Base-by-base conservation (phyloP, 306 rosid genomes). In the Gillenia trifoliata region DNA sequence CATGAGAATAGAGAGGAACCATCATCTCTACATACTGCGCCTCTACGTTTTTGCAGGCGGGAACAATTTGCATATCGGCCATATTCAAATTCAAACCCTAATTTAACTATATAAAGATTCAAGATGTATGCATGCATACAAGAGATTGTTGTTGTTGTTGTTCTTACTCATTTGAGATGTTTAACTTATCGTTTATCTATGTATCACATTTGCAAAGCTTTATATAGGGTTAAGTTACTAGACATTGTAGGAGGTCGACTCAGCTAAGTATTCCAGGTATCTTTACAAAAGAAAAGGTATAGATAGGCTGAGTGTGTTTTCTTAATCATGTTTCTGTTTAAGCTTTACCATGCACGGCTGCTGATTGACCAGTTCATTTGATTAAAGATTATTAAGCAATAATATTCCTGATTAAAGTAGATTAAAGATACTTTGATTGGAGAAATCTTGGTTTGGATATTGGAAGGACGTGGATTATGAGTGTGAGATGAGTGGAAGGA, bases 1-100 rank as follows among this genome's bases (percentile, higher is more conserved):
- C 98, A 84, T 72, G 88, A 62, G 96, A 92, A 75, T 90, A 92
- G 49, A 92, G 88, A 26, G 98, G 96, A 77, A 92, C 96, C 89
- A 83, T 90, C 96, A 93, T 89, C 83, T 93, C 98, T 73, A 93
- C 98, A 52, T 83, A 86, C 70, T 90, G 98, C 50, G 93, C 87
- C 79, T 89, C 98, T 75, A 92, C 96, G 78, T 71, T 86, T 74
- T 80, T 82, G 78, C 59, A 84, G 62, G 80, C 89, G 25, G 84
- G 78, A 70, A 90, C 89, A 43, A 92, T 92, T 79, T 92, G 98
- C 89, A 88, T 76, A 82, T 87, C 85, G 11, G 78, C 87, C 93
- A 86, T 87, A 75, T 29, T 7, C 20, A n/a, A 64, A 45, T 45
- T 15, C 33, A 4, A 23, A 26, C 65, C 45, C 72, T 22, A 55